Conservation (phyloP, 2,329 filamentous ascomycete genomes). For the Nemania bipapillata region DNA sequence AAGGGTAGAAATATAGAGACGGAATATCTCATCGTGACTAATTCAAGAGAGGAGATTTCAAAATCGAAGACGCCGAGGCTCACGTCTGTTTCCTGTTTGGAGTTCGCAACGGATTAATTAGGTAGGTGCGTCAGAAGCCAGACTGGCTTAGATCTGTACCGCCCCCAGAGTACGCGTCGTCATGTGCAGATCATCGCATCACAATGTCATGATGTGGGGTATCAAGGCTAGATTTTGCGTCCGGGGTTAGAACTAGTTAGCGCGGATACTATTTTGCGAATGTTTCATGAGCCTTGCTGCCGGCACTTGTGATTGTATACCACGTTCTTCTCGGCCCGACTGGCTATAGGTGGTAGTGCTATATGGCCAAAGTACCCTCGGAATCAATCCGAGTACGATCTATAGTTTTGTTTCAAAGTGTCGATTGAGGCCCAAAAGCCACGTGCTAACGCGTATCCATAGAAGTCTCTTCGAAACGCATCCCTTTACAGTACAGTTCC, state of each 20-base stretch:
- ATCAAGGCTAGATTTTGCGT: not conserved
- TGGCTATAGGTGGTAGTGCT: too few species aligned
- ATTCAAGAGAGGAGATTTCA: not conserved
- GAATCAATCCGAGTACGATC: not conserved
- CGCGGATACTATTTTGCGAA: not conserved
- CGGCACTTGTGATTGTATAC: not conserved
- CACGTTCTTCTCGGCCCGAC: not conserved
- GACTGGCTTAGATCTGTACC: not conserved
- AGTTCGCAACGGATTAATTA: not conserved
- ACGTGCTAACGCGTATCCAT: not conserved
- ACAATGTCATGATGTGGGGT: not conserved
- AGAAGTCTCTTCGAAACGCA: not conserved
- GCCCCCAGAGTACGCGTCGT: not conserved
- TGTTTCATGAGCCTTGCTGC: not conserved
- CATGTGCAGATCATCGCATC: not conserved
- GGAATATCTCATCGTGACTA: not conserved
- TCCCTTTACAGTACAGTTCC: not conserved
- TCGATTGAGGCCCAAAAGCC: not conserved
- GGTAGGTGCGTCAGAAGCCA: not conserved
- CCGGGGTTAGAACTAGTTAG: not conserved
- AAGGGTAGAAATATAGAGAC: not conserved
- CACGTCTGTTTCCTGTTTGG: not conserved
- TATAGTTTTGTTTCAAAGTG: not conserved
- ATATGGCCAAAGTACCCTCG: not conserved
- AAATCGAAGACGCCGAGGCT: not conserved